A percentile compares a stretch with the other conserved stretches of the same genome.
Evolutionary conservation across 2,329 filamentous ascomycete genomes (phyloP).

Genomic region (Paraphoma chrysanthemicola): DNA sequence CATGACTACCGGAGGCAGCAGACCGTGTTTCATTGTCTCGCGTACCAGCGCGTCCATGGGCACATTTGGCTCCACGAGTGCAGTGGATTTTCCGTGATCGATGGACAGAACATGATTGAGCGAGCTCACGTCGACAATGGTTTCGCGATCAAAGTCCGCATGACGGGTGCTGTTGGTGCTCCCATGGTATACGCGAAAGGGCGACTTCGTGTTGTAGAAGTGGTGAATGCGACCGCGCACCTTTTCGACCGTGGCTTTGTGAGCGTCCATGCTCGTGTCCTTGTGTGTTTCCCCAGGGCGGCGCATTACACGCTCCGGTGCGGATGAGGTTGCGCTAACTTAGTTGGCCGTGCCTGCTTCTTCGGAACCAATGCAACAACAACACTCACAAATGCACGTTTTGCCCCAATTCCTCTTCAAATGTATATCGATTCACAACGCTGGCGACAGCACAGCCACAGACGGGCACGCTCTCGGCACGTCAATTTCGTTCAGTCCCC

Average conservation of each 20-base stretch:
- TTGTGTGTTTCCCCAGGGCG: neutral
- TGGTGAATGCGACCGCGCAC: constrained; percentile 28
- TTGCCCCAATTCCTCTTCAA: neutral
- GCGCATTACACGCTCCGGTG: too few species aligned
- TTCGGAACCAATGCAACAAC: neutral
- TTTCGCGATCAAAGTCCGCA: constrained; percentile 41
- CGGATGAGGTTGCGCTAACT: neutral
- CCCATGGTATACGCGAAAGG: constrained; percentile 69
- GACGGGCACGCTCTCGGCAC: neutral
- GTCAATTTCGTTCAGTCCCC: constrained; percentile 1
- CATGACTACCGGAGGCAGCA: constrained; percentile 72
- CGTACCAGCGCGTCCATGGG: constrained; percentile 70
- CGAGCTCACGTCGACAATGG: constrained; percentile 68
- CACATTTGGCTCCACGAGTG: constrained; percentile 72
- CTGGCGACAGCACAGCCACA: neutral
- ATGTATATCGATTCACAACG: neutral
- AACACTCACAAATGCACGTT: neutral
- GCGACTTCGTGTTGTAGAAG: constrained; percentile 33
- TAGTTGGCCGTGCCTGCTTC: neutral
- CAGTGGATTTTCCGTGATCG: constrained; percentile 60
- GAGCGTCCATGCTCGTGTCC: constrained; percentile 24
- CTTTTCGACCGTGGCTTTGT: constrained; percentile 27
- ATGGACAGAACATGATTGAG: constrained; percentile 69
- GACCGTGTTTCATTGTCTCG: constrained; percentile 60
- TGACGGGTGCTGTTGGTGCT: constrained; percentile 77